These are phyloP conservation scores for Zygotorulaspora sp. DNA, from an alignment of 805 yeast species.

Conservation along the genomic window DNA sequence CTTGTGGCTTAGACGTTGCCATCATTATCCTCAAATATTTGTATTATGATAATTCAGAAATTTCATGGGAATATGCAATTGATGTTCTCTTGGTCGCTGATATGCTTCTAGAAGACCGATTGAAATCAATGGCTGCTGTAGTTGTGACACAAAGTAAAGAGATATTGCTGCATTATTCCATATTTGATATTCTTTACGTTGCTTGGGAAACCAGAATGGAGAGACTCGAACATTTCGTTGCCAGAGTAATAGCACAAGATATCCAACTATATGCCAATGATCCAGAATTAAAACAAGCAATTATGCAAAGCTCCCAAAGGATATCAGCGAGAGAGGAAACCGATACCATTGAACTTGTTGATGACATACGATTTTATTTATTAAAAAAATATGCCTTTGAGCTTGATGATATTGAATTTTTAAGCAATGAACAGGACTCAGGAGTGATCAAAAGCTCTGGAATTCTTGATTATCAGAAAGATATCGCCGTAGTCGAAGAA, in stretches of 20 bases:
- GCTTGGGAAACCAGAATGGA: conserved; percentile 67
- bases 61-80: conserved; percentile 48
- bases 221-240: conserved; percentile 59
- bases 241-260: conserved; percentile 52
- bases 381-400: conserved; percentile 31
- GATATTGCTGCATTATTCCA: conserved; percentile 33
- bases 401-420: conserved; percentile 26
- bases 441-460: conserved; percentile 21
- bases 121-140: conserved; percentile 60
- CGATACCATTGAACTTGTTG: conserved; percentile 75
- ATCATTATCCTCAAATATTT: conserved; percentile 51
- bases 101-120: conserved; percentile 49
- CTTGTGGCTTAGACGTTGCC: conserved; percentile 36
- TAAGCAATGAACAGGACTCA: conserved; percentile 21
- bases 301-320: conserved; percentile 49
- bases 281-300: conserved; percentile 38
- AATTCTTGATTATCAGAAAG: conserved; percentile 27
- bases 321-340: conserved; percentile 62
- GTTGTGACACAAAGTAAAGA: conserved; percentile 34
- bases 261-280: conserved; percentile 37
- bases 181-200: conserved; percentile 55
- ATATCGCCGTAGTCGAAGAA: conserved; percentile 39
- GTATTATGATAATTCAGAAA: conserved; percentile 54
- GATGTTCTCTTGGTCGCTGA: conserved; percentile 60
- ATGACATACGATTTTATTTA: conserved; percentile 67